Percentiles rank a stretch among this genome's conserved stretches.
Evolutionary conservation across 2,329 filamentous ascomycete genomes (phyloP).

Genomic region (Cladophialophora chaetospira): DNA sequence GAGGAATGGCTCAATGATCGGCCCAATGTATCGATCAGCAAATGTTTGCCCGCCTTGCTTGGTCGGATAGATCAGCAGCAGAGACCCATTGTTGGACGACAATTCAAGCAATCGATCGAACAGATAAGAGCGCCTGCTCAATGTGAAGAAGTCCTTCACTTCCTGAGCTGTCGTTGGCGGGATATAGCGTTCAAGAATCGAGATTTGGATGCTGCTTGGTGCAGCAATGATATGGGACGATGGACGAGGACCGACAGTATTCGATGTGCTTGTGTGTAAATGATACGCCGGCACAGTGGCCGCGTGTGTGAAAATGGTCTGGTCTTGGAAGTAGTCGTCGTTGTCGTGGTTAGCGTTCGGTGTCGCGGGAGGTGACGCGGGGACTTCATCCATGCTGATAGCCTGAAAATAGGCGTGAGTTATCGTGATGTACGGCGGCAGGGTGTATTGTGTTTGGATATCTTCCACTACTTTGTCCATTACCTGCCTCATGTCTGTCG

Average conservation of each 20-base stretch:
- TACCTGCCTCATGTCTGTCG: conserved; percentile 39
- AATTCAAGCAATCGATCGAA: conserved; percentile 64
- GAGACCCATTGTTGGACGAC: conserved; percentile 57
- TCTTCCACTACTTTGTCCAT: conserved; percentile 58
- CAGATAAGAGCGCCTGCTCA: conserved; percentile 58
- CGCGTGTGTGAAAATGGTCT: conserved; percentile 63
- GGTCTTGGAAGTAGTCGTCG: conserved; percentile 60
- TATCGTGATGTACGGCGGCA: conserved; percentile 63
- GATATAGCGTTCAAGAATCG: conserved; percentile 66
- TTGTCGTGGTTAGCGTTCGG: conserved; percentile 46
- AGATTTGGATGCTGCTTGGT: conserved; percentile 61
- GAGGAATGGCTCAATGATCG: conserved; percentile 62
- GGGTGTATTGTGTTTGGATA: conserved; percentile 53
- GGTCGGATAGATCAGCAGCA: conserved; percentile 66
- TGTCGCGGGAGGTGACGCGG: conserved; percentile 64
- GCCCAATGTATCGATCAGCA: conserved; percentile 60
- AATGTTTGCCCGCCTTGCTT: conserved; percentile 59
- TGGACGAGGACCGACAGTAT: conserved; percentile 44
- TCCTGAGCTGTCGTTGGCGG: conserved; percentile 62
- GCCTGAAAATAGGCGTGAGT: conserved; percentile 62
- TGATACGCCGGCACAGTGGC: conserved; percentile 62
- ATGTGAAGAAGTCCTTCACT: conserved; percentile 60
- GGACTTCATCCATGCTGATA: conserved; percentile 63
- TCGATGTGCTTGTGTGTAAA: conserved; percentile 53
- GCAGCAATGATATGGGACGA: conserved; percentile 62